These are phyloP conservation scores for Kurtzmaniella quercitrusa DNA, from an alignment of 1,139 yeast species.

Conservation along the genomic window DNA sequence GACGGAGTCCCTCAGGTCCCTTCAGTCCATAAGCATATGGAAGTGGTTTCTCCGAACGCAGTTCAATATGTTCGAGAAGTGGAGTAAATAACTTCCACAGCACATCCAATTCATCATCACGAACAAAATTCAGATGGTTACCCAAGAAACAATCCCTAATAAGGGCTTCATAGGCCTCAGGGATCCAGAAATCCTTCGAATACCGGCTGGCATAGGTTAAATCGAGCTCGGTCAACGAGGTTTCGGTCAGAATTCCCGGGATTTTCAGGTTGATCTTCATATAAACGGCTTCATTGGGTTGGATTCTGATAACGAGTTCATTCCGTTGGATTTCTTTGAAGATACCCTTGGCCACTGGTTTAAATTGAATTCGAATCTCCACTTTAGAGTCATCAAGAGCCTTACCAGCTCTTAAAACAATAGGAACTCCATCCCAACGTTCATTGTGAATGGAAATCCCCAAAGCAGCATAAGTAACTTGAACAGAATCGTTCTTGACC, in stretches of 20 bases:
- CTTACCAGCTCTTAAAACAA: conserved; percentile 94
- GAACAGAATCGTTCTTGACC: conserved; percentile 75
- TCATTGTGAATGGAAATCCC: conserved; percentile 77
- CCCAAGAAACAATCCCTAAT: conserved; percentile 88
- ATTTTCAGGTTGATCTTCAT: conserved; percentile 87
- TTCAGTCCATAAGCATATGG: conserved; percentile 85
- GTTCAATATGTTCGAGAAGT: conserved; percentile 72
- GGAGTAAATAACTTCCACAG: conserved; percentile 96
- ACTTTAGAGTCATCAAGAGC: conserved; percentile 91
- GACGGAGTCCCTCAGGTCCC: conserved; percentile 69
- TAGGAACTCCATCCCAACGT: conserved; percentile 98
- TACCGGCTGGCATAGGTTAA: conserved; percentile 80
- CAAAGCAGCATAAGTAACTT: conserved; percentile 90
- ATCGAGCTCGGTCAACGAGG: conserved; percentile 85
- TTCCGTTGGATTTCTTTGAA: conserved; percentile 81
- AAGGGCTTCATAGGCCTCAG: conserved; percentile 96
- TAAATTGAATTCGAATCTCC: conserved; percentile 90
- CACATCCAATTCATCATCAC: conserved; percentile 94
- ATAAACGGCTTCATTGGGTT: conserved; percentile 92
- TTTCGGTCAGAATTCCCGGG: conserved; percentile 83
- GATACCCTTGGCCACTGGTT: conserved; percentile 78
- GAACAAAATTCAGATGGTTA: conserved; percentile 94
- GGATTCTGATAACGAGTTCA: conserved; percentile 89
- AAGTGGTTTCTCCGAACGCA: conserved; percentile 59
- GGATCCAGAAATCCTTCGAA: conserved; percentile 82